phyloP scores from a whole-genome alignment of 352 stramenopile species.

The Thalassiosira hispida region DNA sequence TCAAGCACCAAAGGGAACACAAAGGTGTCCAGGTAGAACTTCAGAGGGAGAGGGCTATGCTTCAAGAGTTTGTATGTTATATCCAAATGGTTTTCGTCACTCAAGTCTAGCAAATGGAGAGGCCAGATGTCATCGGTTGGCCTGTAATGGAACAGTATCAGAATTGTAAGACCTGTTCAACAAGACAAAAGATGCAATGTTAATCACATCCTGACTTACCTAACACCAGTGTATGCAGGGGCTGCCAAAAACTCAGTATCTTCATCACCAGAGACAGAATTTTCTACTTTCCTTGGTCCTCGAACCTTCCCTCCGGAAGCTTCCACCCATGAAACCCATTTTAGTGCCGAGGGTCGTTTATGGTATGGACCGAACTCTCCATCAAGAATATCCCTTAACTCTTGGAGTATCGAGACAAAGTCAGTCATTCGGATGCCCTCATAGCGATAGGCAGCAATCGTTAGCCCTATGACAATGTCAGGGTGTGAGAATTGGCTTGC shows the following conservation, averaged over 20 bases:
- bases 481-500: conserved; percentile 99
- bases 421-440: conserved; percentile 89
- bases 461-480: conserved; percentile 92
- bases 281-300: conserved; percentile 80
- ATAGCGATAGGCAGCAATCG: conserved; percentile 90
- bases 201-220: not conserved
- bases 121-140: conserved; percentile 90
- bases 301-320: conserved; percentile 87
- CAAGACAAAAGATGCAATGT: not conserved
- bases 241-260: conserved; percentile 58
- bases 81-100: conserved; percentile 94
- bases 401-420: conserved; percentile 85
- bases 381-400: conserved; percentile 89
- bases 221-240: conserved; percentile 58
- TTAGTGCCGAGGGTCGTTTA: conserved; percentile 85
- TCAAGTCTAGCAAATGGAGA: conserved; percentile 96
- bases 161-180: not conserved
- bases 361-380: conserved; percentile 90
- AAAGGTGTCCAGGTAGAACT: conserved; percentile 98
- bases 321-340: conserved; percentile 89
- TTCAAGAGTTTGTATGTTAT: conserved; percentile 93
- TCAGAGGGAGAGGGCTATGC: conserved; percentile 92
- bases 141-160: conserved; percentile 37
- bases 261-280: conserved; percentile 58
- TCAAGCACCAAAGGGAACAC: conserved; percentile 99